Base-by-base conservation (phyloP, 2,329 filamentous ascomycete species). In the Endothia cerciana region DNA sequence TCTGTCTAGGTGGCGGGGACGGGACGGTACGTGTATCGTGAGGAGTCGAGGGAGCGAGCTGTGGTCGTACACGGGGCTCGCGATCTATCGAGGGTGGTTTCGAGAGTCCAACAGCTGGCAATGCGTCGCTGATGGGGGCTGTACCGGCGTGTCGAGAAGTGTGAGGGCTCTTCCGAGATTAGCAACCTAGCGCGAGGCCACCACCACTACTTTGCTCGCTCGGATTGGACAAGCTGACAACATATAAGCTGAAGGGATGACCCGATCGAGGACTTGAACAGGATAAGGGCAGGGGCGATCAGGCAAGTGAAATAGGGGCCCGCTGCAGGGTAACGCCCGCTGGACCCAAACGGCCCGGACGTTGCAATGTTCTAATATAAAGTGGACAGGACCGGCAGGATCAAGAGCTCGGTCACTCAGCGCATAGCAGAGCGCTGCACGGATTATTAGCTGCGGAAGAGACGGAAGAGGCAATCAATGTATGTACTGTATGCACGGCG, bases 331-430 rank as follows among this genome's bases (percentile, higher is more conserved):
- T 53, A 38, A 28, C 28, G 47, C 36, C 33, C 22, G 28, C 47
- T 62, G 63, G 55, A 57, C 40, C 60, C 60, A 41, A n/a, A 53
- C 65, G 63, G 65, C 43, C 47, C 59, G 60, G 55, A 63, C 53
- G 59, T 60, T 62, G 51, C 53, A 65, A 43, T 33, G 47, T 65
- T 64, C 65, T 68, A 68, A 68, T 65, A 68, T 63, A 68, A 66
- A 68, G 66, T 65, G 66, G 66, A 68, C 66, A 63, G 65, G 49
- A 15, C 47, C 56, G 59, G 59, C 53, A 67, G 65, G 56, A 67
- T 67, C 56, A 60, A 53, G 60, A 33, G 47, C 60, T 62, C 36
- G 60, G 49, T 43, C 60, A 62, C 47, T 40, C 33, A 40, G 38
- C 60, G 33, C 47, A 41, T 11, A 25, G 36, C 11, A 36, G 17